phyloP scores from a whole-genome alignment of 2,329 filamentous ascomycete species.

The Pestalotiopsis sp. region DNA sequence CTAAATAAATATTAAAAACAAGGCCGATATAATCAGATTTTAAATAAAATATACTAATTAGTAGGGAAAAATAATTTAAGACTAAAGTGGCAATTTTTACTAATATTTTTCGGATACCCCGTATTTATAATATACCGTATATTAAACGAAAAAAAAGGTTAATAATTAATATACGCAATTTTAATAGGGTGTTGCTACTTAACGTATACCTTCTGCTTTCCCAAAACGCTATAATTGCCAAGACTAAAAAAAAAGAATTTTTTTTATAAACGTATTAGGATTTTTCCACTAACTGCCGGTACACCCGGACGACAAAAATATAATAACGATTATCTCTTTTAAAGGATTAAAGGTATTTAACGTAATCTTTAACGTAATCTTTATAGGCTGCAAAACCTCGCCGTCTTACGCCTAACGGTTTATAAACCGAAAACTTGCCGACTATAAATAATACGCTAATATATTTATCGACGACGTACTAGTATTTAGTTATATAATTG shows the following conservation, averaged over 20 bases:
- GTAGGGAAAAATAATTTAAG: background rate
- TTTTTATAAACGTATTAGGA: background rate
- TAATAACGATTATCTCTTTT: background rate
- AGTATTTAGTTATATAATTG: background rate
- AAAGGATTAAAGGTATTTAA: background rate
- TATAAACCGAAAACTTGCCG: background rate
- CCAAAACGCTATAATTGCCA: background rate
- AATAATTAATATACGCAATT: background rate
- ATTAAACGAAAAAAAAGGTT: background rate
- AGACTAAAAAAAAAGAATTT: background rate
- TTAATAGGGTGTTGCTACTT: background rate
- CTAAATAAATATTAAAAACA: background rate
- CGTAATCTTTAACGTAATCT: background rate
- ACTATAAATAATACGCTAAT: background rate
- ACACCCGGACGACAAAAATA: background rate
- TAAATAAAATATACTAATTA: background rate
- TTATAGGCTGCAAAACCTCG: background rate
- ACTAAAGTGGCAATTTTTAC: background rate
- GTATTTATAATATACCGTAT: background rate
- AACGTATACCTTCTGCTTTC: background rate
- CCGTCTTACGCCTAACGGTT: background rate
- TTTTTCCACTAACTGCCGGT: background rate
- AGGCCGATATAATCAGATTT: background rate
- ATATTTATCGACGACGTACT: background rate
- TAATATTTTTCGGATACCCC: background rate